Conservation (phyloP, 1,284 basidiomycete species). For the Erythrobasidium hasegawianum region DNA sequence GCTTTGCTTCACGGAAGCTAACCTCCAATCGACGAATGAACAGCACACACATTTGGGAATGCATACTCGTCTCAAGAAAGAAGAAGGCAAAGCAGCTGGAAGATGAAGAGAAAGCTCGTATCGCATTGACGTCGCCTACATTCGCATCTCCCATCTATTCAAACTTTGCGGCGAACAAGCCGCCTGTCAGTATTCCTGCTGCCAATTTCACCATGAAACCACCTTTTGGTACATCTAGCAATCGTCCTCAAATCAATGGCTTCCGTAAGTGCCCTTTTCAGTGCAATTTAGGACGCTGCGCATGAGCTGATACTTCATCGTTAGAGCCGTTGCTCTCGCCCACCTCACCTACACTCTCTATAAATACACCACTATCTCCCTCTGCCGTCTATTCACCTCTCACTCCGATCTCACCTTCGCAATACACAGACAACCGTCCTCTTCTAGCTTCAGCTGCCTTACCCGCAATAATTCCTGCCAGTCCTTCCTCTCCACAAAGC, state of each 20-base stretch:
- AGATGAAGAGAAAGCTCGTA: slow-evolving; percentile 12
- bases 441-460: not conserved
- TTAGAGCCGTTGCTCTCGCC: not conserved
- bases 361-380: slow-evolving; percentile 13
- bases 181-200: not conserved
- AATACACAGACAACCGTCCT: slow-evolving; percentile 3
- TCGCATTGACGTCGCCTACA: not conserved
- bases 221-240: not conserved
- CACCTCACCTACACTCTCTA: not conserved
- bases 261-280: slow-evolving; percentile 3
- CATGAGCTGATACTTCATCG: no score
- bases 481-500: no score
- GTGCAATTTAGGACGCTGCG: no score
- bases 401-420: not conserved
- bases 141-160: not conserved
- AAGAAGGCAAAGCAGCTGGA: slow-evolving; percentile 3
- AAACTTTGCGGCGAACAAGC: not conserved
- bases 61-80: not conserved
- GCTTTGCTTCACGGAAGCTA: not conserved
- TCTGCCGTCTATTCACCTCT: slow-evolving; percentile 1
- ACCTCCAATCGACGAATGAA: no score
- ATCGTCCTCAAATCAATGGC: not conserved
- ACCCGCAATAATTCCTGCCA: not conserved
- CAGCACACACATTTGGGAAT: slow-evolving; percentile 25
- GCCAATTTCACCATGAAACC: not conserved